Conservation (phyloP, 179 eudicot genomes). For the Spinacia oleracea region DNA sequence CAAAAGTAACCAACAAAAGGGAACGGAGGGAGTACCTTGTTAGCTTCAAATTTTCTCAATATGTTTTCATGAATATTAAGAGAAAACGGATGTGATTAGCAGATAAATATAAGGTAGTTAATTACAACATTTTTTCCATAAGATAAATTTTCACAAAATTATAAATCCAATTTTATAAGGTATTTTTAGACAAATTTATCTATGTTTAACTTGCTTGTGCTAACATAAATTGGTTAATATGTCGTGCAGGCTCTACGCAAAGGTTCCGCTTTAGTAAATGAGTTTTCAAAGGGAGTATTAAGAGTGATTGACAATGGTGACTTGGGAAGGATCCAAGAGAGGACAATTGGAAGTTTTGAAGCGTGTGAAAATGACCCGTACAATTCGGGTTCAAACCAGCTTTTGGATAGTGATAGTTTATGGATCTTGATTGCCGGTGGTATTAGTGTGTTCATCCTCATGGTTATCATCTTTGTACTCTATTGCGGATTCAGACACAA, state of each 20-base stretch:
- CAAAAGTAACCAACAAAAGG: too few relatives aligned
- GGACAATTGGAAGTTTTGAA: neutral
- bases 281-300: neutral
- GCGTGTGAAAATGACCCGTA: neutral
- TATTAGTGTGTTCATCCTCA: neutral
- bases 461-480: neutral
- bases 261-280: neutral
- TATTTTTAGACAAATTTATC: too few relatives aligned
- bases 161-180: too few relatives aligned
- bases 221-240: neutral
- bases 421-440: constrained; percentile 12
- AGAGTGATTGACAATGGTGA: neutral
- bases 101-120: too few relatives aligned
- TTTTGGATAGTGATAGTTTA: neutral
- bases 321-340: neutral
- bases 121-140: too few relatives aligned
- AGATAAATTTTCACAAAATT: too few relatives aligned
- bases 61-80: too few relatives aligned
- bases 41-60: neutral
- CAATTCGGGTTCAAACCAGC: neutral
- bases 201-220: too few relatives aligned
- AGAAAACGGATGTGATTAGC: too few relatives aligned
- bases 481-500: neutral
- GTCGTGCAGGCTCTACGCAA: neutral
- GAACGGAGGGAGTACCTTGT: too few relatives aligned